phyloP scores from a whole-genome alignment of 768 basidiomycete genomes.

The Dendrothele bispora region DNA sequence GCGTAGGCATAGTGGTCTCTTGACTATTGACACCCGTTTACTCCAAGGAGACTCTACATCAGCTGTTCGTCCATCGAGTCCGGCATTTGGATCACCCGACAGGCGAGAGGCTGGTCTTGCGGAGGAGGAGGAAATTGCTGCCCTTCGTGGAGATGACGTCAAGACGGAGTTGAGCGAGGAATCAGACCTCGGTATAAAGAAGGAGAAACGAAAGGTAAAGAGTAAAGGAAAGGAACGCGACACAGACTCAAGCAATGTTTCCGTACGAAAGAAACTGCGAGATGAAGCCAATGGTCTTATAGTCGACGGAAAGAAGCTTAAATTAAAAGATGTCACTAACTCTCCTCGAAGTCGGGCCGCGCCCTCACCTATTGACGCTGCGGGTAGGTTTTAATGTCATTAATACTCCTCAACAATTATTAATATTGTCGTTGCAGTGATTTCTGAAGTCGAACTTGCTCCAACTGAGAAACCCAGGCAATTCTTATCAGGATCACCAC shows the following conservation, averaged over 20 bases:
- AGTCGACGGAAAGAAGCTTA: conserved; percentile 42
- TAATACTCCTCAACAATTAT: not conserved
- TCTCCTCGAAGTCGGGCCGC: conserved; percentile 43
- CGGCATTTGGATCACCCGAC: conserved; percentile 69
- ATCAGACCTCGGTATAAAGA: conserved; percentile 35
- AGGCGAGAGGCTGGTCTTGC: conserved; percentile 53
- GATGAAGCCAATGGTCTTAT: conserved; percentile 2
- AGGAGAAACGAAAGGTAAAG: conserved; percentile 43
- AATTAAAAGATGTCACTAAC: conserved; percentile 67
- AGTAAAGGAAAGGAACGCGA: conserved; percentile 43
- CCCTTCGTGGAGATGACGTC: conserved; percentile 28
- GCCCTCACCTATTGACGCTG: conserved; percentile 44
- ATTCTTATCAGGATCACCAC: conserved; percentile 36
- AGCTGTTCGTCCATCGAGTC: conserved; percentile 60
- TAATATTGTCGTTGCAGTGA: conserved; percentile 12
- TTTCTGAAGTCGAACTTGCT: conserved; percentile 16
- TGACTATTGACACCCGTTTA: conserved; percentile 42
- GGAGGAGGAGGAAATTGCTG: conserved; percentile 56
- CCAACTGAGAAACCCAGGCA: conserved; percentile 15
- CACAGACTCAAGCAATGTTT: conserved; percentile 18
- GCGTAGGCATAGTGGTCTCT: conserved; percentile 54
- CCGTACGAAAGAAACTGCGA: conserved; percentile 6
- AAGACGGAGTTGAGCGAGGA: conserved; percentile 36
- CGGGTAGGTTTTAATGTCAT: conserved; percentile 26
- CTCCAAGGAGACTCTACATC: conserved; percentile 38